phyloP scores from a whole-genome alignment of 2,329 filamentous ascomycete genomes.

The Lizonia empirigonia region DNA sequence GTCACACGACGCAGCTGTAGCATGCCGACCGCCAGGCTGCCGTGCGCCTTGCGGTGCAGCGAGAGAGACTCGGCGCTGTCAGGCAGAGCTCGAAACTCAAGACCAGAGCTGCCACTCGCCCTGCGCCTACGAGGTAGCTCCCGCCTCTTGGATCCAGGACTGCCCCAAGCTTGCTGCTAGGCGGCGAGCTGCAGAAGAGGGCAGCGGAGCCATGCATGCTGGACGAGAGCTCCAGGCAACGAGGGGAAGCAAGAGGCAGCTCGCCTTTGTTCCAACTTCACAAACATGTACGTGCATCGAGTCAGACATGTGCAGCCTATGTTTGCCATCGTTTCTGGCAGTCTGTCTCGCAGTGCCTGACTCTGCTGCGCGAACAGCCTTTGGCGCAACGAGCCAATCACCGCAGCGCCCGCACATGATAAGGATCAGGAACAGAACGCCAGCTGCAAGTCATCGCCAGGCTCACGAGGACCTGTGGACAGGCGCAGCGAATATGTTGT shows the following conservation, averaged over 20 bases:
- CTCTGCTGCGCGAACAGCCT: neutral
- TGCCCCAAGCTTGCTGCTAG: slow-evolving; percentile 13
- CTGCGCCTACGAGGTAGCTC: slow-evolving; percentile 23
- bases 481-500: neutral
- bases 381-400: slow-evolving; percentile 5
- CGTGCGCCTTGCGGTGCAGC: slow-evolving; percentile 9
- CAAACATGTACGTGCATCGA: neutral
- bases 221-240: neutral
- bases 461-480: neutral
- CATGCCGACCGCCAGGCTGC: slow-evolving; percentile 3
- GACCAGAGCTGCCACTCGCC: slow-evolving; percentile 15
- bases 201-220: slow-evolving; percentile 7
- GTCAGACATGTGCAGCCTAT: neutral
- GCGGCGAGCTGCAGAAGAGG: slow-evolving; percentile 14
- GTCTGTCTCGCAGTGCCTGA: slow-evolving; percentile 5
- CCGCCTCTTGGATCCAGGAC: slow-evolving; percentile 8
- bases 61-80: slow-evolving; percentile 13
- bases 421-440: slow-evolving; percentile 1
- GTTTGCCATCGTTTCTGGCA: slow-evolving; percentile 1
- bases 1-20: slow-evolving; percentile 17
- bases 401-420: slow-evolving; percentile 2
- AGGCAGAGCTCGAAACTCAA: neutral
- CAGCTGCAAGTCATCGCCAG: slow-evolving; percentile 4
- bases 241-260: neutral
- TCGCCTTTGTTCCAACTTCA: neutral